Evolutionary conservation across 1,284 basidiomycete species (phyloP).

Genomic region (Amylostereum areolatum): DNA sequence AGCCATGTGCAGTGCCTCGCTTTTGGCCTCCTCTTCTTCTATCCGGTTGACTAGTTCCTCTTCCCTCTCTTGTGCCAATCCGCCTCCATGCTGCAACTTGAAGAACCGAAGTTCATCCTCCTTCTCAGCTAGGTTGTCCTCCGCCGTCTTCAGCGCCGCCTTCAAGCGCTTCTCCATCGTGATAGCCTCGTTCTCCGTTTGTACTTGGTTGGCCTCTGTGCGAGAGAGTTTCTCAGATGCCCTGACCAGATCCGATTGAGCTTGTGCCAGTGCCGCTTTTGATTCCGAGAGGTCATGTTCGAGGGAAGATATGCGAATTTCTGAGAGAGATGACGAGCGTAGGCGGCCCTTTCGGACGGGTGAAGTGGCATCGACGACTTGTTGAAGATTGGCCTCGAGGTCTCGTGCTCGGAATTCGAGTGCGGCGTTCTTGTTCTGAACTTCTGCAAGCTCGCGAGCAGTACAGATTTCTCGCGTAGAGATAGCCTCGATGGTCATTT

Average conservation of each 20-base stretch:
- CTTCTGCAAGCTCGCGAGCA: conserved; percentile 33
- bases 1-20: conserved; percentile 42
- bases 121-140: conserved; percentile 25
- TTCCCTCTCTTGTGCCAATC: conserved; percentile 35
- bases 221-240: conserved; percentile 41
- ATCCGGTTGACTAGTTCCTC: conserved; percentile 52
- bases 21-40: conserved; percentile 62
- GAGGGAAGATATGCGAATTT: conserved; percentile 38
- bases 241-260: conserved; percentile 35
- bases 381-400: conserved; percentile 41
- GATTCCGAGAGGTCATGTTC: conserved; percentile 50
- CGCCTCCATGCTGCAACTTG: conserved; percentile 25
- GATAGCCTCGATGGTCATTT: conserved; percentile 50
- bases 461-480: conserved; percentile 47
- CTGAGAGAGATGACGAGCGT: conserved; percentile 45
- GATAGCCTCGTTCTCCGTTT: conserved; percentile 53
- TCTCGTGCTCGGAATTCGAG: conserved; percentile 40
- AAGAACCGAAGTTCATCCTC: conserved; percentile 12
- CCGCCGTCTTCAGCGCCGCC: conserved; percentile 36
- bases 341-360: conserved; percentile 25
- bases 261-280: conserved; percentile 34
- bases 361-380: conserved; percentile 22
- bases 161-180: conserved; percentile 43
- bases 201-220: conserved; percentile 41
- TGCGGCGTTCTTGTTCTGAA: conserved; percentile 24